Percentiles rank a stretch among this genome's conserved stretches.
Evolutionary conservation across 208 protist species (phyloP).

Genomic region (Wallacemonas sp.): DNA sequence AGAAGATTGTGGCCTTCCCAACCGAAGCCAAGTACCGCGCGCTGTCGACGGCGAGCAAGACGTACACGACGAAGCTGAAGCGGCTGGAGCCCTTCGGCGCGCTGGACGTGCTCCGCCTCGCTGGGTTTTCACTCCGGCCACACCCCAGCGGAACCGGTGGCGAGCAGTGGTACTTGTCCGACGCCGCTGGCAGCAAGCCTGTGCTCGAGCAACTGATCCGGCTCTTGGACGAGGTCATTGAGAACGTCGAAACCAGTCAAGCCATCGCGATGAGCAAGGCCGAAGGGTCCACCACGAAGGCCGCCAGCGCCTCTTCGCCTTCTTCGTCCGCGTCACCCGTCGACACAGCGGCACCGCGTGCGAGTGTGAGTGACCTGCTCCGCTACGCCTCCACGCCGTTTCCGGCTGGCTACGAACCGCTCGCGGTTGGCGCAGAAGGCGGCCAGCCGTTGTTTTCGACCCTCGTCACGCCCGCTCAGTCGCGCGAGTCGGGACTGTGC

Average conservation of each 20-base stretch:
- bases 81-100: constrained; percentile 65
- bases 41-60: constrained; percentile 51
- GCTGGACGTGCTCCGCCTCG: constrained; percentile 47
- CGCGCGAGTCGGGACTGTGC: constrained; percentile 10
- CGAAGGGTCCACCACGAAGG: not conserved
- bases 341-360: not conserved
- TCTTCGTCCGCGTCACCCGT: not conserved
- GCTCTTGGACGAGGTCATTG: constrained; percentile 38
- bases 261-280: constrained; percentile 12
- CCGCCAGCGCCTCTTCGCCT: not conserved
- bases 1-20: constrained; percentile 59
- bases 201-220: constrained; percentile 45
- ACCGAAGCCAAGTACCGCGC: constrained; percentile 48
- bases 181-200: constrained; percentile 39
- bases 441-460: constrained; percentile 42
- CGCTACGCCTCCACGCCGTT: constrained; percentile 26
- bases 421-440: constrained; percentile 28
- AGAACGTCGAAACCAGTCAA: constrained; percentile 28
- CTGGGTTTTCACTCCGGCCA: constrained; percentile 55
- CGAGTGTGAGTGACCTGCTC: not conserved
- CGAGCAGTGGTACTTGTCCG: constrained; percentile 61
- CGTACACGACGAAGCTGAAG: constrained; percentile 59
- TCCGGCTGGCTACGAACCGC: constrained; percentile 25
- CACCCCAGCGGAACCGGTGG: constrained; percentile 30
- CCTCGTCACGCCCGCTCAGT: not conserved